Evolutionary conservation across 1,284 basidiomycete species (phyloP).

Genomic region (Pyrrhoderma noxium): DNA sequence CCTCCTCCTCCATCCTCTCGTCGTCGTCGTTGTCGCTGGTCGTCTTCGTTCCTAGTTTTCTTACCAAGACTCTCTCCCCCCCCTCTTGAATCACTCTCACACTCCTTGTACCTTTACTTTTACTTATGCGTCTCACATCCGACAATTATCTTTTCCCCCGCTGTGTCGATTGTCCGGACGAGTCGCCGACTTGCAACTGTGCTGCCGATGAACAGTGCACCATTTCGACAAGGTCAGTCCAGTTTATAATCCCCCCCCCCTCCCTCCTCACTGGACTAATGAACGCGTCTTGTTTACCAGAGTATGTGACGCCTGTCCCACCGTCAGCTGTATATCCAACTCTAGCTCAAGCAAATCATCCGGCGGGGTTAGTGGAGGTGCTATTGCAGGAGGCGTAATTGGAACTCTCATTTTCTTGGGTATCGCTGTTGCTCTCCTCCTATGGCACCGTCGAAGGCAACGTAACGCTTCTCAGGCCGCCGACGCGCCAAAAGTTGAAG

Average conservation of each 20-base stretch:
- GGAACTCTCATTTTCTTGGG: conserved; percentile 54
- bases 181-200: conserved; percentile 29
- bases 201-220: conserved; percentile 11
- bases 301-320: conserved; percentile 28
- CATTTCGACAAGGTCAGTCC: conserved; percentile 1
- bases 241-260: too few relatives aligned
- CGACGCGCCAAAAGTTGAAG: conserved; percentile 29
- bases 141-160: conserved; percentile 31
- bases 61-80: conserved; percentile 1
- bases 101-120: conserved; percentile 27
- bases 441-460: conserved; percentile 55
- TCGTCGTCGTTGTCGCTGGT: conserved; percentile 16
- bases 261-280: too few relatives aligned
- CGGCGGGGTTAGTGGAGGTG: conserved; percentile 53
- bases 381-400: conserved; percentile 66
- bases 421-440: conserved; percentile 41
- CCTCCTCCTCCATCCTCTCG: neutral
- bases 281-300: conserved; percentile 12
- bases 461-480: conserved; percentile 23
- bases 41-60: conserved; percentile 8
- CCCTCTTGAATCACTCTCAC: conserved; percentile 26
- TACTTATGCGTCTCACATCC: conserved; percentile 29
- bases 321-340: conserved; percentile 43
- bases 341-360: conserved; percentile 22
- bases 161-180: conserved; percentile 32